Conservation (phyloP, 2,329 filamentous ascomycete genomes). For the Fonsecaea monophora region DNA sequence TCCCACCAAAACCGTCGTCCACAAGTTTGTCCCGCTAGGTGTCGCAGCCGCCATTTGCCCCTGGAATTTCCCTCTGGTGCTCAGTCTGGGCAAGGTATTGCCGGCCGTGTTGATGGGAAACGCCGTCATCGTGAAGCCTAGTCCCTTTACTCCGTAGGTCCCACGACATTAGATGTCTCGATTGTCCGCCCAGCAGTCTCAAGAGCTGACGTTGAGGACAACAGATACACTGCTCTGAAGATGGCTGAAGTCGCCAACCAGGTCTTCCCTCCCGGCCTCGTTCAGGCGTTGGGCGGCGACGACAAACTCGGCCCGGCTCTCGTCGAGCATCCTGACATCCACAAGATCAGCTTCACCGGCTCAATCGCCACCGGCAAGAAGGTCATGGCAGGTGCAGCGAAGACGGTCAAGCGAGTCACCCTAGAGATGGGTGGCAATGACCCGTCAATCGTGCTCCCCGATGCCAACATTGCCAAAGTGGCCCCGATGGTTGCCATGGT, state of each 20-base stretch:
- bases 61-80: constrained; percentile 60
- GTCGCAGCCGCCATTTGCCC: constrained; percentile 53
- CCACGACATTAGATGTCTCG: background rate
- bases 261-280: constrained; percentile 68
- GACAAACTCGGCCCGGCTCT: constrained; percentile 66
- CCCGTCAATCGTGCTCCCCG: constrained; percentile 62
- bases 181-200: background rate
- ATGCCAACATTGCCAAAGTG: constrained; percentile 62
- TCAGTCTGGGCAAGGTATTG: constrained; percentile 56
- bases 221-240: constrained; percentile 54
- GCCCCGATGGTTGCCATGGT: constrained; percentile 57
- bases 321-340: constrained; percentile 63
- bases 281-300: constrained; percentile 66
- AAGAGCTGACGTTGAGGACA: background rate
- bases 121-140: constrained; percentile 63
- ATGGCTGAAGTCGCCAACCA: constrained; percentile 63
- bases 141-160: constrained; percentile 42
- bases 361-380: constrained; percentile 67
- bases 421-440: constrained; percentile 70
- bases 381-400: constrained; percentile 59
- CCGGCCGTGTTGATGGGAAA: constrained; percentile 66
- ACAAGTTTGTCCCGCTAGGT: constrained; percentile 58
- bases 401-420: constrained; percentile 65
- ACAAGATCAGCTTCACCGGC: constrained; percentile 70
- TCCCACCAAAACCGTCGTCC: constrained; percentile 50